These are phyloP conservation scores for Fragaria vesca DNA, from an alignment of 306 rosid species.

Conservation along the genomic window DNA sequence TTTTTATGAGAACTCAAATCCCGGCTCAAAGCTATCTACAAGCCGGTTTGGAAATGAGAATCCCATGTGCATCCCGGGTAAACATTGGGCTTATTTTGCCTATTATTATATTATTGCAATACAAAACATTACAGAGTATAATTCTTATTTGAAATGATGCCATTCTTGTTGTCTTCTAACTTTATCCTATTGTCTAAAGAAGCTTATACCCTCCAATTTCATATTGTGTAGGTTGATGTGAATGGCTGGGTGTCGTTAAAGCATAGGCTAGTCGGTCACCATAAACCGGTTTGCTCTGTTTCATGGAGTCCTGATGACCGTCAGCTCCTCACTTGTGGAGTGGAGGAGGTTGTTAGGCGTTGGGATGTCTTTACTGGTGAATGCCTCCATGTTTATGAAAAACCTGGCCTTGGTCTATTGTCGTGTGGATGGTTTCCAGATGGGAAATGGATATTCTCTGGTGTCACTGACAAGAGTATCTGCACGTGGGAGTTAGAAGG, in stretches of 20 bases:
- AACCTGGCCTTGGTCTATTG: slow-evolving; percentile 61
- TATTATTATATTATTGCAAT: background rate
- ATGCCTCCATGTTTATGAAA: slow-evolving; percentile 85
- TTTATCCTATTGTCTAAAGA: background rate
- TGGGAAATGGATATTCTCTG: slow-evolving; percentile 78
- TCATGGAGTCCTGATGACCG: slow-evolving; percentile 91
- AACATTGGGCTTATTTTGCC: background rate
- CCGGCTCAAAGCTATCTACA: background rate
- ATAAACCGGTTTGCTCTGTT: slow-evolving; percentile 68
- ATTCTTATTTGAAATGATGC: background rate
- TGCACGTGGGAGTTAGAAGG: slow-evolving; percentile 96
- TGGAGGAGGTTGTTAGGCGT: slow-evolving; percentile 83
- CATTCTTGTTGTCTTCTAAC: background rate
- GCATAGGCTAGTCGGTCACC: slow-evolving; percentile 87
- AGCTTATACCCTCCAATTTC: background rate
- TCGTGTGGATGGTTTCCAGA: slow-evolving; percentile 94
- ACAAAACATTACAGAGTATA: background rate
- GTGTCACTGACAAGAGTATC: slow-evolving; percentile 86
- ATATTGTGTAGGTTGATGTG: slow-evolving; percentile 53
- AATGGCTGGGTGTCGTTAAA: slow-evolving; percentile 53
- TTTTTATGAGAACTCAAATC: background rate
- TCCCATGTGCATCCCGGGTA: background rate
- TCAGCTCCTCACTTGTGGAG: slow-evolving; percentile 92
- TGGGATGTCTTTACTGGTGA: slow-evolving; percentile 90
- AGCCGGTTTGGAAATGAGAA: background rate